phyloP scores from a whole-genome alignment of 345 rosid genomes.

The Aquilaria yunnanensis region DNA sequence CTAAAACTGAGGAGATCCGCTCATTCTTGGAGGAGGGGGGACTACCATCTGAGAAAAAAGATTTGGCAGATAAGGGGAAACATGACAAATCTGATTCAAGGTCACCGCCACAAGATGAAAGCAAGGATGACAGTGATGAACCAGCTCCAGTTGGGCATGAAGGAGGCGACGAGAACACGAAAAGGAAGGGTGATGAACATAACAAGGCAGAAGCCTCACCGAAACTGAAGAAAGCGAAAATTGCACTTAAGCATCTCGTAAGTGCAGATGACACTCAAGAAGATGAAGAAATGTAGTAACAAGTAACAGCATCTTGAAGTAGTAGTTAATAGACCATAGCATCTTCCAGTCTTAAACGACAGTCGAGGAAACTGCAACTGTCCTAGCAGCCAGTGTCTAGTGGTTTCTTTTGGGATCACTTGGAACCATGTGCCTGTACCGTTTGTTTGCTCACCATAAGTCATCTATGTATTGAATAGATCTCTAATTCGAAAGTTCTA shows the following conservation, averaged over 20 bases:
- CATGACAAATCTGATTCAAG: constrained; percentile 29
- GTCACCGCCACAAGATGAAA: constrained; percentile 19
- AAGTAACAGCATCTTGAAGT: not conserved
- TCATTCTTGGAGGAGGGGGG: constrained; percentile 50
- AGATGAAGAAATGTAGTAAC: constrained; percentile 20
- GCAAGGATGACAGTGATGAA: constrained; percentile 22
- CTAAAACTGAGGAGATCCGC: constrained; percentile 44
- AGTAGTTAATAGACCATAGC: too few species aligned
- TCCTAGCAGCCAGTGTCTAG: too few species aligned
- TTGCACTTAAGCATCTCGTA: constrained; percentile 61
- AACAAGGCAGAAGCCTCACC: constrained; percentile 24
- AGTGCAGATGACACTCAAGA: constrained; percentile 53
- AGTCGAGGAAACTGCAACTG: too few species aligned
- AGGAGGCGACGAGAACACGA: constrained; percentile 28
- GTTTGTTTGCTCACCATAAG: too few species aligned
- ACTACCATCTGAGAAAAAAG: constrained; percentile 31
- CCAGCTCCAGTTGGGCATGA: constrained; percentile 9
- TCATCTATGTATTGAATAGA: too few species aligned
- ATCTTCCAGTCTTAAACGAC: too few species aligned
- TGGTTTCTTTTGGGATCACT: too few species aligned
- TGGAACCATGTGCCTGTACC: too few species aligned
- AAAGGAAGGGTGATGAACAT: constrained; percentile 40
- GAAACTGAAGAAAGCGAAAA: constrained; percentile 51
- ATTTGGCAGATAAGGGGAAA: constrained; percentile 22
- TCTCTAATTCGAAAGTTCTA: too few species aligned